These are phyloP conservation scores for Chlorella ohadii DNA, from an alignment of 139 green algal species.

Conservation along the genomic window DNA sequence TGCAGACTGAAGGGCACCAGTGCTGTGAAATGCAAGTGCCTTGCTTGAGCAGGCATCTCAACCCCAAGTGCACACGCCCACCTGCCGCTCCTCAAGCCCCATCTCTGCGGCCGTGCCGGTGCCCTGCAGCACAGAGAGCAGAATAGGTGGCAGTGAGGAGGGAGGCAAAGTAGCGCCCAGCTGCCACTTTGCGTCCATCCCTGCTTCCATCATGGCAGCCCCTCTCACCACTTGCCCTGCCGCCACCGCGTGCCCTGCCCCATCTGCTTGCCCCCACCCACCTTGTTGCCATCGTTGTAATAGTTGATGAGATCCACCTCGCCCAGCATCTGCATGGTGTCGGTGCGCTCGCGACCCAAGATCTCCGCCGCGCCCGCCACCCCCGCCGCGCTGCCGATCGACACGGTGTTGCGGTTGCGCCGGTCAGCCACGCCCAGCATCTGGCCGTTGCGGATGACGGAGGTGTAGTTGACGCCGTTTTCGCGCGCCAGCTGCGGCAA, in stretches of 20 bases:
- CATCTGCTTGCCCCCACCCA: background rate
- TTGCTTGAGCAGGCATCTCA: no score
- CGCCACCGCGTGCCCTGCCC: background rate
- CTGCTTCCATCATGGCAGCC: no score
- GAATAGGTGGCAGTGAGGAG: no score
- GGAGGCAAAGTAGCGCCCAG: no score
- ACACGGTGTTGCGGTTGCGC: conserved; percentile 75
- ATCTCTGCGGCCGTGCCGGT: conserved; percentile 89
- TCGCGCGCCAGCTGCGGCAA: conserved; percentile 39
- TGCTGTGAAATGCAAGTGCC: no score
- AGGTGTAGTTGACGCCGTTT: conserved; percentile 69
- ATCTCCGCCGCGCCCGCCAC: background rate
- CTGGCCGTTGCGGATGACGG: conserved; percentile 96
- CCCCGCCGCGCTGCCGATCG: conserved; percentile 46
- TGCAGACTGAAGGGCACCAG: no score
- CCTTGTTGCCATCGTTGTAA: conserved; percentile 96
- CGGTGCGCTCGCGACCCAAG: no score
- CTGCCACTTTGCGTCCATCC: no score
- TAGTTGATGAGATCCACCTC: conserved; percentile 76
- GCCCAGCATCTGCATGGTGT: conserved; percentile 70
- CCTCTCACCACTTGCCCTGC: background rate
- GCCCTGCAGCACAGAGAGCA: background rate
- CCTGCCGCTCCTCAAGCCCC: conserved; percentile 83
- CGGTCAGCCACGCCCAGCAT: conserved; percentile 92
- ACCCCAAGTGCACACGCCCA: no score